Conservation (phyloP, 306 rosid species). For the Rosa rugosa region DNA sequence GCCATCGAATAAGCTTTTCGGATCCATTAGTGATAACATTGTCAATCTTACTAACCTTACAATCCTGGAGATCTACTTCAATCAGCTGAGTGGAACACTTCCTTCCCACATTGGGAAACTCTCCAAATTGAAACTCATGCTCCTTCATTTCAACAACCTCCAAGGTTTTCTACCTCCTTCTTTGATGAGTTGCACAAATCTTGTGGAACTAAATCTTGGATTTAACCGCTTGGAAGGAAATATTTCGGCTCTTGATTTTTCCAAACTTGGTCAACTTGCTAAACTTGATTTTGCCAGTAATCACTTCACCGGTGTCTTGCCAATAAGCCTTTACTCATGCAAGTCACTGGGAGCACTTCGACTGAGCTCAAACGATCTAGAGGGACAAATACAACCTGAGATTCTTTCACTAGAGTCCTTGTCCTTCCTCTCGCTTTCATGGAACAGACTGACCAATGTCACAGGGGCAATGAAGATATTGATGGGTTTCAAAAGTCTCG, state of each 20-base stretch:
- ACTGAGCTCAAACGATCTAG: background rate
- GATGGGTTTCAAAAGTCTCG: background rate
- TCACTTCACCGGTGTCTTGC: background rate
- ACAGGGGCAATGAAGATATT: background rate
- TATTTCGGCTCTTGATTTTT: background rate
- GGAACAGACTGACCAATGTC: background rate
- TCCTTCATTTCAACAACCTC: background rate
- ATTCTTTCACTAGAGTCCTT: background rate
- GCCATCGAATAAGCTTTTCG: background rate
- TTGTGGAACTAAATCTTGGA: background rate
- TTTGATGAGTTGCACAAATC: background rate
- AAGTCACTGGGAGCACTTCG: background rate
- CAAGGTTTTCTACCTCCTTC: background rate
- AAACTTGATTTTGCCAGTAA: background rate
- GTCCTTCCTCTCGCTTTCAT: background rate
- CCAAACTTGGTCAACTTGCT: background rate
- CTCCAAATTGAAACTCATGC: background rate
- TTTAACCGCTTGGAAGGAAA: background rate
- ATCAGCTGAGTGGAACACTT: background rate
- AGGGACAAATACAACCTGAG: background rate
- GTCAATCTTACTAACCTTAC: background rate
- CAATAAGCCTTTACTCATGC: slow-evolving; percentile 4
- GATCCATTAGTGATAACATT: background rate
- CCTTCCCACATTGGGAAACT: background rate
- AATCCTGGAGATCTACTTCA: background rate